Conservation (phyloP, 2,329 filamentous ascomycete genomes). For the Pseudocercospora vitis region DNA sequence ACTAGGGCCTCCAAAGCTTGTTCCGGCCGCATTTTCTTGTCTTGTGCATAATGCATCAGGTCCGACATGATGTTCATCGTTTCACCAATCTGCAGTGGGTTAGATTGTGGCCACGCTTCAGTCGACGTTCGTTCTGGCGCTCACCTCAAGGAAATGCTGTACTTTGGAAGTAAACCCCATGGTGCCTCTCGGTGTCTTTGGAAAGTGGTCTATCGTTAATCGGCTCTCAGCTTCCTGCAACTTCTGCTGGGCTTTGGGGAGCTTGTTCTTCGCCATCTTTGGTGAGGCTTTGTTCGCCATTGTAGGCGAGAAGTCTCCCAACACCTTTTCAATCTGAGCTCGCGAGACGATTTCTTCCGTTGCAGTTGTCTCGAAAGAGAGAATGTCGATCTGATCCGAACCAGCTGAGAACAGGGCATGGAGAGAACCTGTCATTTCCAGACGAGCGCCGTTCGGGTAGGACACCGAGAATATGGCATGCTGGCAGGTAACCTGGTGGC, state of each 20-base stretch:
- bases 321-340: conserved; percentile 52
- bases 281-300: conserved; percentile 47
- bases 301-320: conserved; percentile 51
- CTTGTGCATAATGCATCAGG: conserved; percentile 58
- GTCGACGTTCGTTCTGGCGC: conserved; percentile 11
- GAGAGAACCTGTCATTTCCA: conserved; percentile 61
- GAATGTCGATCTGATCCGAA: conserved; percentile 72
- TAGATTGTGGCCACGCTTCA: conserved; percentile 17
- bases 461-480: conserved; percentile 84
- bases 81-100: conserved; percentile 57
- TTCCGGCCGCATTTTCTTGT: conserved; percentile 54
- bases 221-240: conserved; percentile 47
- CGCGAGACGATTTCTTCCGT: conserved; percentile 85
- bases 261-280: conserved; percentile 57
- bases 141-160: conserved; percentile 63
- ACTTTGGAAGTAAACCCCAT: conserved; percentile 59
- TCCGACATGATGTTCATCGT: conserved; percentile 65
- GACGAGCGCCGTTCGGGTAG: conserved; percentile 73
- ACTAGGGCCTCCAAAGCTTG: conserved; percentile 58
- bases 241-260: conserved; percentile 39
- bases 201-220: conserved; percentile 48
- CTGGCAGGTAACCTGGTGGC: conserved; percentile 71
- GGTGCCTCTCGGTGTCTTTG: conserved; percentile 48
- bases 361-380: conserved; percentile 74
- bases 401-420: conserved; percentile 76